phyloP scores from a whole-genome alignment of 1,284 basidiomycete species.

The Trichosporon faecale region DNA sequence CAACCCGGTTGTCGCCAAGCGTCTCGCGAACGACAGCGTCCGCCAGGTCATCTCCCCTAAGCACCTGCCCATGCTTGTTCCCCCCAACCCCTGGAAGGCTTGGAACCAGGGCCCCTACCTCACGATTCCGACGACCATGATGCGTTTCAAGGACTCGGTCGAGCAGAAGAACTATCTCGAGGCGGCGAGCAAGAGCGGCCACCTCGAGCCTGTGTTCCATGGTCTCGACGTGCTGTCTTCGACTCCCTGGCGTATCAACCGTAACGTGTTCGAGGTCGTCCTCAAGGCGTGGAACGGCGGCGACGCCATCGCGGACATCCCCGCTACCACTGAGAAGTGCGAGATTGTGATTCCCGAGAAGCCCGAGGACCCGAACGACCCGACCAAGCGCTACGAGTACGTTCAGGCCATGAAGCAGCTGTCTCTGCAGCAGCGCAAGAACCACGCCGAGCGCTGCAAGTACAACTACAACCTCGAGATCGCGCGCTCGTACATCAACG shows the following conservation, averaged over 20 bases:
- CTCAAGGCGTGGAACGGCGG: constrained; percentile 80
- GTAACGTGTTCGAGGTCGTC: constrained; percentile 68
- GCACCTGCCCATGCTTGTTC: constrained; percentile 92
- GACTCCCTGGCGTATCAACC: constrained; percentile 90
- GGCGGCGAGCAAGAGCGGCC: constrained; percentile 69
- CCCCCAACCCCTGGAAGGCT: constrained; percentile 81
- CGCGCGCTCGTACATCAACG: constrained; percentile 64
- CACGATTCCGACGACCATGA: constrained; percentile 63
- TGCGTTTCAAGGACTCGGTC: constrained; percentile 88
- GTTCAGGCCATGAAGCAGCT: constrained; percentile 62
- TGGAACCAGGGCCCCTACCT: constrained; percentile 82
- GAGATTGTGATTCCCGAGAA: constrained; percentile 57
- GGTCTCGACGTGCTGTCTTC: constrained; percentile 85
- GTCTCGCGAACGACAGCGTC: constrained; percentile 73
- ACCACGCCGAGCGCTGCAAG: constrained; percentile 86
- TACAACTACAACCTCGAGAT: constrained; percentile 98
- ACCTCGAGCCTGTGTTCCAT: constrained; percentile 80
- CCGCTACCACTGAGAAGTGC: constrained; percentile 57
- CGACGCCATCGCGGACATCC: constrained; percentile 70
- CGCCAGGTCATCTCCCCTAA: constrained; percentile 82
- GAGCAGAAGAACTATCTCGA: constrained; percentile 82
- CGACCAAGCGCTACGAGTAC: constrained; percentile 63
- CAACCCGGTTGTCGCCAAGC: constrained; percentile 74
- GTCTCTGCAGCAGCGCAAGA: constrained; percentile 66
- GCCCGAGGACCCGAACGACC: constrained; percentile 64